Conservation (phyloP, 768 basidiomycete species). For the Lactifluus echinatus region DNA sequence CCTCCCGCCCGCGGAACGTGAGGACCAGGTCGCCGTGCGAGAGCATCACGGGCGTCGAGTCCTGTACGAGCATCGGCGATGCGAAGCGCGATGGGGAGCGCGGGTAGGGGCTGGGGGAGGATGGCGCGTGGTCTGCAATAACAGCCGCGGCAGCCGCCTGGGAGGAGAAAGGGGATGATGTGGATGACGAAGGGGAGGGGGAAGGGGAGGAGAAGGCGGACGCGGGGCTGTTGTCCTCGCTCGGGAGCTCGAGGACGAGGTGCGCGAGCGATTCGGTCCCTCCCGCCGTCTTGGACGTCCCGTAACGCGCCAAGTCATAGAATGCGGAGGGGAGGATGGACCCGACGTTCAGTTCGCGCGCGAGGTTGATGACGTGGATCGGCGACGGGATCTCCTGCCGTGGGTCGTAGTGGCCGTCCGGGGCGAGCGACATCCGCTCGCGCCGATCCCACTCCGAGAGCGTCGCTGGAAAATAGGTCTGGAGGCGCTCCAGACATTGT, state of each 20-base stretch:
- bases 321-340: slow-evolving; percentile 60
- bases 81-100: slow-evolving; percentile 19
- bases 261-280: slow-evolving; percentile 36
- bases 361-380: slow-evolving; percentile 60
- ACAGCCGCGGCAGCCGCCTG: not conserved
- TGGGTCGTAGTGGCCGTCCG: slow-evolving; percentile 46
- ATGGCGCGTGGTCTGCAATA: not conserved
- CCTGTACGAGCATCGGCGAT: slow-evolving; percentile 9
- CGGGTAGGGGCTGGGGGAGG: slow-evolving; percentile 11
- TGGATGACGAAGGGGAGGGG: not conserved
- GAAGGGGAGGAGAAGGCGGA: slow-evolving; percentile 7
- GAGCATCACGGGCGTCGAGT: slow-evolving; percentile 22
- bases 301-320: slow-evolving; percentile 68
- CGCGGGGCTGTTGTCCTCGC: not conserved
- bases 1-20: slow-evolving; percentile 57
- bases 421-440: slow-evolving; percentile 47
- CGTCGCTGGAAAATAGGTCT: slow-evolving; percentile 58
- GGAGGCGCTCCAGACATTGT: slow-evolving; percentile 51
- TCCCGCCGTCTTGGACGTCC: slow-evolving; percentile 54
- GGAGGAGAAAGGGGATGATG: not conserved
- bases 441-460: slow-evolving; percentile 62
- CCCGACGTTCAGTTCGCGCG: slow-evolving; percentile 50
- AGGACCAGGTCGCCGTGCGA: slow-evolving; percentile 32
- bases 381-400: slow-evolving; percentile 56
- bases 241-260: slow-evolving; percentile 5